Conservation (phyloP, 805 yeast species). For the Candida nonsorbophila region DNA sequence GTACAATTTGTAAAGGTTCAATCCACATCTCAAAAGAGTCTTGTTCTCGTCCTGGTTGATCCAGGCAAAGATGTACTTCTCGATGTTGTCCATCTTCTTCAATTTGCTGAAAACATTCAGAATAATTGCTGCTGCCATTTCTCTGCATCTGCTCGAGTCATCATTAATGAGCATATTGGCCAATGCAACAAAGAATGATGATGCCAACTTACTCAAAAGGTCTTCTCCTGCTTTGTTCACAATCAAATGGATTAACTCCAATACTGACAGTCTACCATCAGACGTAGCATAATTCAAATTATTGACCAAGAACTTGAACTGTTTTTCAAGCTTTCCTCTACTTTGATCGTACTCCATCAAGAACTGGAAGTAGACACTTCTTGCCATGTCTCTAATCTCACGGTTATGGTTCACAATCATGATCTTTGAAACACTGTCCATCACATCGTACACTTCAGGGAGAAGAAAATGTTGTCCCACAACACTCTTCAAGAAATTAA, state of each 20-base stretch:
- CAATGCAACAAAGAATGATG: constrained; percentile 79
- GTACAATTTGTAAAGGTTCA: constrained; percentile 63
- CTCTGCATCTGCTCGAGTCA: constrained; percentile 73
- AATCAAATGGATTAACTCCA: constrained; percentile 77
- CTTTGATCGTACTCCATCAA: constrained; percentile 95
- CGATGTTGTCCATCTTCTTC: constrained; percentile 29
- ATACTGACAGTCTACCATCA: constrained; percentile 81
- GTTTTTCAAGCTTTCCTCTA: constrained; percentile 74
- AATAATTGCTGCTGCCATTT: constrained; percentile 67
- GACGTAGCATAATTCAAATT: constrained; percentile 83
- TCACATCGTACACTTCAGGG: constrained; percentile 85
- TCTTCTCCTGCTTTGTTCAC: constrained; percentile 60
- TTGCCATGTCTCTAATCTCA: constrained; percentile 77
- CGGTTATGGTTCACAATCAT: constrained; percentile 87
- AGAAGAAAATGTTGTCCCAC: constrained; percentile 66
- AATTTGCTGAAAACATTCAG: constrained; percentile 49
- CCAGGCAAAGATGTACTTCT: constrained; percentile 55
- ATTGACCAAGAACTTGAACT: constrained; percentile 71
- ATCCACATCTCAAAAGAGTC: constrained; percentile 65
- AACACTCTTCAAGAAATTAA: constrained; percentile 76
- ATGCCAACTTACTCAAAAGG: constrained; percentile 53
- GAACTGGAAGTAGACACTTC: constrained; percentile 79
- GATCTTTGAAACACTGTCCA: constrained; percentile 74
- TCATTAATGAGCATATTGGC: constrained; percentile 77
- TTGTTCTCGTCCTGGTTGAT: constrained; percentile 47